phyloP scores from a whole-genome alignment of 208 protist species.

The Acanthamoeba rhysodes region DNA sequence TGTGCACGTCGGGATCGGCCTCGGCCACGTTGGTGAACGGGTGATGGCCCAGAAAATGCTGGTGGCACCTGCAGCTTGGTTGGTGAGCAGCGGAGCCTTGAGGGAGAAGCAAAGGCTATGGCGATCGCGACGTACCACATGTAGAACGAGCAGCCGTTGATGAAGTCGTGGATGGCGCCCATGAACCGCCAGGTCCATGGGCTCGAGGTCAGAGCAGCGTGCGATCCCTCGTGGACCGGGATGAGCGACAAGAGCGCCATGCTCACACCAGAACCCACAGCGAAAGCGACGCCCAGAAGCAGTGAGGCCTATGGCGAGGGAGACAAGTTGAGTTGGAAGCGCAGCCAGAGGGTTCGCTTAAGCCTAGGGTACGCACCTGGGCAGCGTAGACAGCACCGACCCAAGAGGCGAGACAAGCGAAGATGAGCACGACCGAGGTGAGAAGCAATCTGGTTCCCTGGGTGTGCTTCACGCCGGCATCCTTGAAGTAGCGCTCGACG shows the following conservation, averaged over 20 bases:
- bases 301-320: background rate
- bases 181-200: slow-evolving; percentile 80
- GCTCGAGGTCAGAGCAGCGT: slow-evolving; percentile 78
- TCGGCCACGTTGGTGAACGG: slow-evolving; percentile 87
- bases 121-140: background rate
- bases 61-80: slow-evolving; percentile 79
- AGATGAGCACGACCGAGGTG: slow-evolving; percentile 22
- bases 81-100: slow-evolving; percentile 4
- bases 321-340: background rate
- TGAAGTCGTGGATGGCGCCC: slow-evolving; percentile 71
- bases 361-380: background rate
- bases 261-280: slow-evolving; percentile 36
- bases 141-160: slow-evolving; percentile 73
- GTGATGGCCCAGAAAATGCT: slow-evolving; percentile 88
- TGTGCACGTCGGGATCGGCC: slow-evolving; percentile 85
- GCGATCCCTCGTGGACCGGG: slow-evolving; percentile 86
- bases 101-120: background rate
- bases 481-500: slow-evolving; percentile 60
- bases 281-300: slow-evolving; percentile 64
- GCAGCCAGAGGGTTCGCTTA: no score
- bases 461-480: slow-evolving; percentile 49
- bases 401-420: slow-evolving; percentile 19
- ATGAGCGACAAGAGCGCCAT: slow-evolving; percentile 79
- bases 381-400: background rate
- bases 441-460: slow-evolving; percentile 6